Conservation (phyloP, 2,329 filamentous ascomycete species). For the Juglanconis oblonga region DNA sequence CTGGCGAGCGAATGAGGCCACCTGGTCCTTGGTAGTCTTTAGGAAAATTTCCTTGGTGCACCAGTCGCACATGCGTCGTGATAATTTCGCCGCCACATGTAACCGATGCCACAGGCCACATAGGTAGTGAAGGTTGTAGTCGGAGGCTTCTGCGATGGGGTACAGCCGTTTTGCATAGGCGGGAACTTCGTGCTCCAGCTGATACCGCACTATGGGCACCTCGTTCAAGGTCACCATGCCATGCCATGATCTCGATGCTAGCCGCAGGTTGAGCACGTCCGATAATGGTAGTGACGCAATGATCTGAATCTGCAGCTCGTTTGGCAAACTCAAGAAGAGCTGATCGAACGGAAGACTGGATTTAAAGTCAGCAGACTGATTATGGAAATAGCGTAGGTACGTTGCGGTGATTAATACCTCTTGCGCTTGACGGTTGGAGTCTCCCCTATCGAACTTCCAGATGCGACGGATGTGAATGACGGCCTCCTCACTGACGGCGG, state of each 20-base stretch:
- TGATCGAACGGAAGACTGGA: conserved; percentile 47
- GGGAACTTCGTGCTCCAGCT: conserved; percentile 58
- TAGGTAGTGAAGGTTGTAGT: conserved; percentile 57
- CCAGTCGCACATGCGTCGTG: conserved; percentile 61
- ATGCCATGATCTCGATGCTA: conserved; percentile 59
- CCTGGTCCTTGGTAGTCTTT: conserved; percentile 52
- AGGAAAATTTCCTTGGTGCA: conserved; percentile 65
- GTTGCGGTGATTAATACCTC: conserved; percentile 27
- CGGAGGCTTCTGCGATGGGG: conserved; percentile 44
- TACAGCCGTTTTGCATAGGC: conserved; percentile 60
- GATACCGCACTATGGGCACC: conserved; percentile 58
- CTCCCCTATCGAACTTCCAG: conserved; percentile 19
- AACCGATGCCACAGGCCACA: conserved; percentile 65
- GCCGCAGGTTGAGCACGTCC: conserved; percentile 57
- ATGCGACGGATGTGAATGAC: conserved; percentile 9
- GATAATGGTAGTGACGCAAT: conserved; percentile 58
- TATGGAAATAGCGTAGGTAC: neutral
- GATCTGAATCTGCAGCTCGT: conserved; percentile 62
- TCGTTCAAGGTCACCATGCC: conserved; percentile 59
- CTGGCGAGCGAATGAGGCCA: conserved; percentile 57
- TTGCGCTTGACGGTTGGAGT: conserved; percentile 22
- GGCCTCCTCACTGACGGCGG: conserved; percentile 9
- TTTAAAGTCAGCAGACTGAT: conserved; percentile 8
- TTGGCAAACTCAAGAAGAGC: conserved; percentile 57
- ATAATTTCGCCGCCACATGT: conserved; percentile 61